Evolutionary conservation across 495 filamentous ascomycete genomes (phyloP).

Genomic region (Tetracladium setigerum): DNA sequence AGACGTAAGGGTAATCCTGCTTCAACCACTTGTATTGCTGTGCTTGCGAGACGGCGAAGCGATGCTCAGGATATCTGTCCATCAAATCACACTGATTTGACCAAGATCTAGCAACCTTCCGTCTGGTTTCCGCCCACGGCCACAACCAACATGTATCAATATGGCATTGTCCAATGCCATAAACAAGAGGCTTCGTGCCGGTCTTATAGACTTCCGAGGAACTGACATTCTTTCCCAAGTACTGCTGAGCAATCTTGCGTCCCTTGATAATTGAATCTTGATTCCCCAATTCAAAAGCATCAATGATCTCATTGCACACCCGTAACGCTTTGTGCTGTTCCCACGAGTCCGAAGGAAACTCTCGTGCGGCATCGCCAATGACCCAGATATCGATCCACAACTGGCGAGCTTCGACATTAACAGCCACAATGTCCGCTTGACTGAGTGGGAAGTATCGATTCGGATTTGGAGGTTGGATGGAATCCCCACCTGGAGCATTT

Average conservation of each 20-base stretch:
- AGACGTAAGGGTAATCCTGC: slow-evolving; percentile 76
- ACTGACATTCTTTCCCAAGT: slow-evolving; percentile 74
- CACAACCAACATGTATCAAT: slow-evolving; percentile 98
- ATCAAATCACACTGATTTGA: slow-evolving; percentile 90
- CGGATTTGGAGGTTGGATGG: slow-evolving; percentile 80
- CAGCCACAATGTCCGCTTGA: slow-evolving; percentile 79
- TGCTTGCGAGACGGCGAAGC: slow-evolving; percentile 85
- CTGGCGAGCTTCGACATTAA: slow-evolving; percentile 76
- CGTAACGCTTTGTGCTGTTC: slow-evolving; percentile 81
- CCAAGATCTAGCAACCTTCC: slow-evolving; percentile 94
- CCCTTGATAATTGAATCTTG: slow-evolving; percentile 69
- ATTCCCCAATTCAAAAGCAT: slow-evolving; percentile 74
- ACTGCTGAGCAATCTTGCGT: slow-evolving; percentile 73
- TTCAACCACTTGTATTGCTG: slow-evolving; percentile 99
- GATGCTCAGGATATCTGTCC: slow-evolving; percentile 89
- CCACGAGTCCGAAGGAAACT: slow-evolving; percentile 74
- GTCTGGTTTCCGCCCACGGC: slow-evolving; percentile 98
- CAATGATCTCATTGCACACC: slow-evolving; percentile 79
- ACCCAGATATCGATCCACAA: slow-evolving; percentile 94
- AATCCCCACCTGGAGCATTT: slow-evolving; percentile 77
- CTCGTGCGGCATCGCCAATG: slow-evolving; percentile 76
- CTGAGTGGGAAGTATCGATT: slow-evolving; percentile 69
- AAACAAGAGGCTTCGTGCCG: slow-evolving; percentile 66
- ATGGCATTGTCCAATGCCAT: slow-evolving; percentile 90
- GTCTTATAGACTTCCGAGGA: slow-evolving; percentile 77